Base-by-base conservation (phyloP, 768 basidiomycete species). In the Galerina sulciceps region DNA sequence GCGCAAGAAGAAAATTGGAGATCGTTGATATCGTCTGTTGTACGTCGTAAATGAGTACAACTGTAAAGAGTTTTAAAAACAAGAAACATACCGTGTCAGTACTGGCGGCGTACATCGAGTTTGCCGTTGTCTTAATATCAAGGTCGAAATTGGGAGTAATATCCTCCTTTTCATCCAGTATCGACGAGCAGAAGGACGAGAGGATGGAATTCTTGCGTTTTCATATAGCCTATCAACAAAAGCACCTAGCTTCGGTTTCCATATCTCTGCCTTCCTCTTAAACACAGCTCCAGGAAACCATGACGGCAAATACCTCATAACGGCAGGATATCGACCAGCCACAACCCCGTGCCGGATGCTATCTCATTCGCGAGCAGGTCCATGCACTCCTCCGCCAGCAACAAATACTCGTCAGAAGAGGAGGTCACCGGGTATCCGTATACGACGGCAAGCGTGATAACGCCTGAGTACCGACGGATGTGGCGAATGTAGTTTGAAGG, bases 401-500 rank as follows among this genome's bases (percentile, higher is more conserved):
- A 14, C n/a, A 63, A 23, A 23, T 31, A 64, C 70, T 47, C 15
- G 75, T 62, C 55, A 42, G 73, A 49, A 6, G 48, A 35, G 13
- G 40, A 41, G 6, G 46, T 54, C 11, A 57, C 60, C 3, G 57
- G 53, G 37, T 49, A 43, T 8, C 53, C 57, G 37, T 89, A 89
- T 6, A 86, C 75, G 41, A 84, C 81, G 41, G 77, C 71, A 6
- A 43, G 26, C n/a, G 42, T 52, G 10, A 51, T 11, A 1, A 49
- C 15, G 10, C 37, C 20, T 1, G 61, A 65, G 26, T 65, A 75
- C 70, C 67, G 62, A 37, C 67, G 63, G 18, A 72, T 65, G 45
- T 74, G 69, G 43, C 60, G 49, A 44, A 55, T 53, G 38, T 71
- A 67, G 17, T 65, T 48, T 4, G 63, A 52, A 3, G 70, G 72